Evolutionary conservation across 2,329 filamentous ascomycete genomes (phyloP).

Genomic region (Fusarium goolgardi): DNA sequence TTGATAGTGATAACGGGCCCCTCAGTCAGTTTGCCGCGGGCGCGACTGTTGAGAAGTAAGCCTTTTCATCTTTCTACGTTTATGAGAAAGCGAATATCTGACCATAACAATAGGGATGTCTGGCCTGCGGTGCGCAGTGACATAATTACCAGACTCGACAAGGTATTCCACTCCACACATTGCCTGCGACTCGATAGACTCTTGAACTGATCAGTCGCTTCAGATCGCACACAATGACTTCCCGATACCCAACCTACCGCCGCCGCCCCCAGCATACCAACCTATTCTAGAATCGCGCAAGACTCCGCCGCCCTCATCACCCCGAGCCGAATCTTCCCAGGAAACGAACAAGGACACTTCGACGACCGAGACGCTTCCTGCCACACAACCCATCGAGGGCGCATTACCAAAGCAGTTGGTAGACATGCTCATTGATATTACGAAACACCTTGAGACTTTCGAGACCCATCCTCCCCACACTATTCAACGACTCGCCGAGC

Average conservation of each 20-base stretch:
- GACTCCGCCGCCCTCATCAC: constrained; percentile 58
- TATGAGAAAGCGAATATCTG: constrained; percentile 36
- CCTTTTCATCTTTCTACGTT: constrained; percentile 7
- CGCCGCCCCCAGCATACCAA: constrained; percentile 55
- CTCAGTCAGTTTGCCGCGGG: constrained; percentile 63
- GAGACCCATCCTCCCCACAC: constrained; percentile 85
- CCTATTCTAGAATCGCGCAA: constrained; percentile 58
- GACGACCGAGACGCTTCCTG: constrained; percentile 56
- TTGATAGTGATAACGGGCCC: constrained; percentile 64
- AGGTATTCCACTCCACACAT: constrained; percentile 52
- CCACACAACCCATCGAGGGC: constrained; percentile 50
- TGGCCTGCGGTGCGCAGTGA: constrained; percentile 76
- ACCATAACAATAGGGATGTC: constrained; percentile 67
- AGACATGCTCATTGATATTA: constrained; percentile 71
- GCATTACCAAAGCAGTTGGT: constrained; percentile 72
- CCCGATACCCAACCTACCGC: constrained; percentile 72
- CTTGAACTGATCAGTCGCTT: constrained; percentile 7
- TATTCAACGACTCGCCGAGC: constrained; percentile 89
- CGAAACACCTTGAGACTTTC: constrained; percentile 75
- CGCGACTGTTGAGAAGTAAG: constrained; percentile 67
- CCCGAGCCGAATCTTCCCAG: constrained; percentile 59
- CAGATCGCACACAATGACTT: constrained; percentile 83
- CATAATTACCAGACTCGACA: constrained; percentile 75
- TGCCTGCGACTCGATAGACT: neutral
- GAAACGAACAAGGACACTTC: constrained; percentile 77